Percentiles rank a stretch among this genome's conserved stretches.
Evolutionary conservation across 192 early-diverging fungal species (phyloP).

Genomic region (Coemansia sp.): DNA sequence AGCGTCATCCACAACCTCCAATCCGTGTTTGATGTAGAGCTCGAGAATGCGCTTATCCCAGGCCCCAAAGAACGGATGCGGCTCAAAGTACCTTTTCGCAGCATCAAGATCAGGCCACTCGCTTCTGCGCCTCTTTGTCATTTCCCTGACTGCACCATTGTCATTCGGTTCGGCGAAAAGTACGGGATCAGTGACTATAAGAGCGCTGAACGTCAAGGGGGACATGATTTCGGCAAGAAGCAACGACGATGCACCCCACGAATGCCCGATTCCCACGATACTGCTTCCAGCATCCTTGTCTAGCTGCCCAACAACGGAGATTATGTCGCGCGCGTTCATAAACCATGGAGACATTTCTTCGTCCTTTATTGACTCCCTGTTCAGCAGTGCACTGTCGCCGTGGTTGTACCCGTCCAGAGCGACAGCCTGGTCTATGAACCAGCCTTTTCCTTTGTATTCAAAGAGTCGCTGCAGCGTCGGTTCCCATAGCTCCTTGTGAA

Average conservation of each 20-base stretch:
- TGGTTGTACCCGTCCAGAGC: constrained; percentile 51
- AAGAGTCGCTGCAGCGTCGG: constrained; percentile 36
- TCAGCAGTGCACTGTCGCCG: constrained; percentile 51
- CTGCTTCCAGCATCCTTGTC: background rate
- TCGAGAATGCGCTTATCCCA: constrained; percentile 41
- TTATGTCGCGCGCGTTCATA: constrained; percentile 36
- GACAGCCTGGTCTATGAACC: constrained; percentile 33
- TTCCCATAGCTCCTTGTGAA: constrained; percentile 57
- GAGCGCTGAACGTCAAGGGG: constrained; percentile 25
- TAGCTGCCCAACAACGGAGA: constrained; percentile 35
- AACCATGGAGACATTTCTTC: constrained; percentile 36
- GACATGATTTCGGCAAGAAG: constrained; percentile 34
- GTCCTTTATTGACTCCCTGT: constrained; percentile 13
- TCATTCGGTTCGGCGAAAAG: background rate
- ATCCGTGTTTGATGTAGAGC: constrained; percentile 29
- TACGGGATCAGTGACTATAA: constrained; percentile 42
- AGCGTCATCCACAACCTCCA: background rate
- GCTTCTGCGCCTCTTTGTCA: constrained; percentile 20
- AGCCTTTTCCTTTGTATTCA: constrained; percentile 4
- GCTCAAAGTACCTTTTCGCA: constrained; percentile 33
- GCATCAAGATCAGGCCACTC: constrained; percentile 16
- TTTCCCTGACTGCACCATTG: background rate
- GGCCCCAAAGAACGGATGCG: constrained; percentile 26
- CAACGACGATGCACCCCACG: constrained; percentile 48
- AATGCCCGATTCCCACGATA: constrained; percentile 51